Conservation (phyloP, 805 yeast species). For the Barnettozyma californica region DNA sequence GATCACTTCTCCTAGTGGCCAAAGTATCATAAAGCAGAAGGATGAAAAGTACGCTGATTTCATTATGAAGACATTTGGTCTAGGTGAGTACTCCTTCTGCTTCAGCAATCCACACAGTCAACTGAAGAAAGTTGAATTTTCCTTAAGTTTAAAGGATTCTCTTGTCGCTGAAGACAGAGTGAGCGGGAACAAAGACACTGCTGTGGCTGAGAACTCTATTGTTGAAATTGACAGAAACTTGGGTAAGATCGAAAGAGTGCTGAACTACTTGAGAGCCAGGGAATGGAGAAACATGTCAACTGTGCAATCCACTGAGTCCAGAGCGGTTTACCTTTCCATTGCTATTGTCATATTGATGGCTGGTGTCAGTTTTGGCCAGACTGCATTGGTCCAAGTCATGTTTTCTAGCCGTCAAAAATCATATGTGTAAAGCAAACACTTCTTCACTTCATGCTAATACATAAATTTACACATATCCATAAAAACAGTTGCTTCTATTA, state of each 20-base stretch:
- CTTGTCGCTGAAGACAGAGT: conserved; percentile 26
- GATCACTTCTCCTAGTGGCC: conserved; percentile 50
- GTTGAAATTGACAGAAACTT: conserved; percentile 55
- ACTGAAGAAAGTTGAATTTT: conserved; percentile 59
- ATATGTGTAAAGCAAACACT: conserved; percentile 26
- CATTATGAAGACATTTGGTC: conserved; percentile 47
- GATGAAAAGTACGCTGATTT: conserved; percentile 64
- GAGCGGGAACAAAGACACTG: conserved; percentile 42
- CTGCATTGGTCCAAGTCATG: conserved; percentile 75
- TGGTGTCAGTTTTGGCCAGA: conserved; percentile 72
- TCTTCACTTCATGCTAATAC: neutral
- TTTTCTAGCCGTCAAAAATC: conserved; percentile 48
- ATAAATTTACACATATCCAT: neutral
- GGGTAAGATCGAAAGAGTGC: conserved; percentile 50
- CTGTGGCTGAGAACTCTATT: conserved; percentile 48
- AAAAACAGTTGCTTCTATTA: conserved; percentile 11
- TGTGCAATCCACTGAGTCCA: conserved; percentile 70
- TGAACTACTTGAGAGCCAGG: conserved; percentile 90
- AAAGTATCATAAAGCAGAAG: conserved; percentile 41
- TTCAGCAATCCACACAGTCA: conserved; percentile 61
- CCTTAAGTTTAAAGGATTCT: conserved; percentile 45
- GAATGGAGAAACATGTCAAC: conserved; percentile 96
- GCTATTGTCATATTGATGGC: conserved; percentile 69
- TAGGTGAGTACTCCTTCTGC: conserved; percentile 64
- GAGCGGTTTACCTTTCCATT: conserved; percentile 73